Evolutionary conservation across 108 stramenopile species (phyloP), one percentile per base, ranked within the genome.

Genomic region (Cyclotella kingstonii): DNA sequence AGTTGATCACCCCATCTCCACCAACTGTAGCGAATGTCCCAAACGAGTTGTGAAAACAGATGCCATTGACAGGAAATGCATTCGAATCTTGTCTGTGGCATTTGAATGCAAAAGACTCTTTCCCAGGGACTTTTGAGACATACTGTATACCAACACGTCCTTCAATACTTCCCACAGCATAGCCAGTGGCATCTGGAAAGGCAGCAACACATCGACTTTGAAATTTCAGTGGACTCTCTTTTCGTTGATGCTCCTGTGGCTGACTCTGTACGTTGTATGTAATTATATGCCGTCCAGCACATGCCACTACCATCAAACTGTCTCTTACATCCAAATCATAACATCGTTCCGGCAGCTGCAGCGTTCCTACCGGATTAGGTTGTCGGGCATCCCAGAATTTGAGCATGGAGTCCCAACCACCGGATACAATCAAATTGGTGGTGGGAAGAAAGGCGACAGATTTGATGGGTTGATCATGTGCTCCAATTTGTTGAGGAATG

Each of bases 71-170:
- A 17, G 86, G 60, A 67, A 80, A 96, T 0, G 81, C 84, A 66
- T 84, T 68, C 33, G 36, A 49, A 26, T 84, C 85, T 41, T 90
- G 78, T 55, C 93, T 79, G 84, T 98, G 98, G 67, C 98, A 98
- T 70, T 96, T 96, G 83, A 98, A 98, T 34, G 95, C 95, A 82
- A 97, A 98, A 51, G 83, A 82, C 25, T 94, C 86, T 29, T 82
- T 79, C 27, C 85, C 91, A 33, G 73, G 71, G 34, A 84, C 78
- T 47, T 89, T 88, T 47, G 92, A 68, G n/a, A 97, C 66, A 62
- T 97, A 96, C 56, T 97, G 96, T 28, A 99, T 93, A 21, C 90
- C 96, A 22, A 98, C 97, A 25, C 98, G 80, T 25, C 98, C 98
- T 68, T 98, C 98, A 60, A 97, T 95, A 48, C 86, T 86, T 15